phyloP scores from a whole-genome alignment of 208 protist genomes.

The Strigomonas galati region DNA sequence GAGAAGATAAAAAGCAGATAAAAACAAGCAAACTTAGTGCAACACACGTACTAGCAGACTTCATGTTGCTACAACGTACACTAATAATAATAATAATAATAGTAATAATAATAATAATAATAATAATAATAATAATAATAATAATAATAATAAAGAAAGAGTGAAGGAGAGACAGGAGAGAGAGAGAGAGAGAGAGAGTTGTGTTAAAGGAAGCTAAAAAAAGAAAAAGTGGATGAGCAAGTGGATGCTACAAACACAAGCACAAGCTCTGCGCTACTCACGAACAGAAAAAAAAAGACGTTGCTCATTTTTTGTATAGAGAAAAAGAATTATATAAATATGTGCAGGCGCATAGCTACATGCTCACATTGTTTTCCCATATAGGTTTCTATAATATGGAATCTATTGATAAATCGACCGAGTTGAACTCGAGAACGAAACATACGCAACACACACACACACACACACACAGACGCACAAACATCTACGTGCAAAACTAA shows the following conservation, averaged over 20 bases:
- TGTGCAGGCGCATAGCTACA: background rate
- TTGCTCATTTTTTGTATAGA: too few relatives aligned
- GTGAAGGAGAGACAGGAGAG: background rate
- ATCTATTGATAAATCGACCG: too few relatives aligned
- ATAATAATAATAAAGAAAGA: background rate
- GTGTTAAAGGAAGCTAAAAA: background rate
- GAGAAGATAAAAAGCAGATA: background rate
- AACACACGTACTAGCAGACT: background rate
- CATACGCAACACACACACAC: too few relatives aligned
- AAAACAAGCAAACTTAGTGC: background rate
- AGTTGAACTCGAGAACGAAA: too few relatives aligned
- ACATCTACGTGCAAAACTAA: too few relatives aligned
- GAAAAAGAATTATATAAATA: background rate
- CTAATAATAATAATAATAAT: background rate
- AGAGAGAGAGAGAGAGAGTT: conserved; percentile 2
- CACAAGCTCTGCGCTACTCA: too few relatives aligned
- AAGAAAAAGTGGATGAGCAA: background rate
- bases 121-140: background rate
- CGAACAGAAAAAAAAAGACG: too few relatives aligned
- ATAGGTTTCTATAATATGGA: background rate
- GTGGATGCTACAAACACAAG: background rate
- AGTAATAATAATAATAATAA: background rate
- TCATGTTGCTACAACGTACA: background rate
- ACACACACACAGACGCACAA: too few relatives aligned
- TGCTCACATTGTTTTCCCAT: background rate